Conservation (phyloP, 73 alveolate species). For the Tetrahymena malaccensis region DNA sequence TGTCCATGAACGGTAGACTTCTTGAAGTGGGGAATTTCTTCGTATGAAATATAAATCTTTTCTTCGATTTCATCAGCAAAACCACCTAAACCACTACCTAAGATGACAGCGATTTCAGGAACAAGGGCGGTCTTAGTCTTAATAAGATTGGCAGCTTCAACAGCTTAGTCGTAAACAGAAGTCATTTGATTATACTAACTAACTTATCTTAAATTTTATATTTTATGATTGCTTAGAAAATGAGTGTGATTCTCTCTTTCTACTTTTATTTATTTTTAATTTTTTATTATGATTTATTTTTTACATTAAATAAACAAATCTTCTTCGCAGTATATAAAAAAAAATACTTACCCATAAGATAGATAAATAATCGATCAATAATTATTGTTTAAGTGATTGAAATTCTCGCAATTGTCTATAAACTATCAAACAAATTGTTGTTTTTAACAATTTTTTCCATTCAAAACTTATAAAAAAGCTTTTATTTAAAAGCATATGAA, state of each 20-base stretch:
- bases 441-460: not conserved
- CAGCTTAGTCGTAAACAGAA: not conserved
- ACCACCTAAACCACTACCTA: conserved; percentile 15
- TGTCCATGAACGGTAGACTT: conserved; percentile 10
- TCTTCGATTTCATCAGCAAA: conserved; percentile 1
- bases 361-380: not conserved
- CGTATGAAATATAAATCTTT: conserved; percentile 3
- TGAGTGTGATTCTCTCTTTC: not conserved
- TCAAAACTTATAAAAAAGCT: not conserved
- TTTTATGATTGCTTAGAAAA: not conserved
- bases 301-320: not conserved
- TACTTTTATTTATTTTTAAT: not conserved
- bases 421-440: not conserved
- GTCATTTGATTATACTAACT: not conserved
- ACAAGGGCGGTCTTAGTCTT: not conserved
- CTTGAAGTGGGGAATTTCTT: conserved; percentile 7
- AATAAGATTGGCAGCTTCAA: not conserved
- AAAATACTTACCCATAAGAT: not conserved
- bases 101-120: conserved; percentile 1
- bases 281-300: not conserved
- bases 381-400: too few species aligned
- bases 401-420: not conserved
- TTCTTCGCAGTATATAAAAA: not conserved
- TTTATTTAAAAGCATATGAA: too few species aligned
- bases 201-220: not conserved